phyloP scores from a whole-genome alignment of 306 rosid genomes.

The Acacia crassicarpa region DNA sequence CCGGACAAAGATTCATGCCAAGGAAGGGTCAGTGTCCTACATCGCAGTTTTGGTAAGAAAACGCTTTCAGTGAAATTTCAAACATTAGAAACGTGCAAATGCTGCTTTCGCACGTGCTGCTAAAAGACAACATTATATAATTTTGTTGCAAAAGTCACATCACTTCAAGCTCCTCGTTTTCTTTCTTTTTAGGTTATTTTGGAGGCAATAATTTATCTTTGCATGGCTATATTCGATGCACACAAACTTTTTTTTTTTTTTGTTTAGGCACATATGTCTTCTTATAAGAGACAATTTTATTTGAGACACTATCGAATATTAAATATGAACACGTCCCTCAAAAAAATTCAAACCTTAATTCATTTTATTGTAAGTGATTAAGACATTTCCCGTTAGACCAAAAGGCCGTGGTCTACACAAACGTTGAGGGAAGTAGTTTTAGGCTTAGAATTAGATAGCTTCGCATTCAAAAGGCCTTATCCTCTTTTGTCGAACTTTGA shows the following conservation, averaged over 20 bases:
- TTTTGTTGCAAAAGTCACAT: neutral
- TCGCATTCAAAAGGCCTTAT: neutral
- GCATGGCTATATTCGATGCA: neutral
- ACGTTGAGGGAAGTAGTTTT: neutral
- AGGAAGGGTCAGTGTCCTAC: neutral
- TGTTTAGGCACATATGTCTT: no score
- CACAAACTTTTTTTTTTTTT: neutral
- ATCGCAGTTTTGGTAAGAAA: neutral
- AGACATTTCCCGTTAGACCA: no score
- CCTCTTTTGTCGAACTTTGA: neutral
- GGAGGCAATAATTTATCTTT: neutral
- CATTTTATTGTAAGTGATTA: no score
- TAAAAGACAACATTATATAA: neutral
- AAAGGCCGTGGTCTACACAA: no score
- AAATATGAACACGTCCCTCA: no score
- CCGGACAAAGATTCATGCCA: neutral
- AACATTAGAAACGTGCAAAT: neutral
- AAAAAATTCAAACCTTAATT: no score
- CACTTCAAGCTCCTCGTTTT: neutral
- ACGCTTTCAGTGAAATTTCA: neutral
- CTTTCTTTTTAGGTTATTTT: neutral
- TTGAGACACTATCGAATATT: no score
- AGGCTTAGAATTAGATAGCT: neutral
- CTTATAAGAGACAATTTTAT: rapidly evolving
- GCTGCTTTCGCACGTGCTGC: neutral